phyloP scores from a whole-genome alignment of 1,284 basidiomycete species.

The Ustilago loliicola region DNA sequence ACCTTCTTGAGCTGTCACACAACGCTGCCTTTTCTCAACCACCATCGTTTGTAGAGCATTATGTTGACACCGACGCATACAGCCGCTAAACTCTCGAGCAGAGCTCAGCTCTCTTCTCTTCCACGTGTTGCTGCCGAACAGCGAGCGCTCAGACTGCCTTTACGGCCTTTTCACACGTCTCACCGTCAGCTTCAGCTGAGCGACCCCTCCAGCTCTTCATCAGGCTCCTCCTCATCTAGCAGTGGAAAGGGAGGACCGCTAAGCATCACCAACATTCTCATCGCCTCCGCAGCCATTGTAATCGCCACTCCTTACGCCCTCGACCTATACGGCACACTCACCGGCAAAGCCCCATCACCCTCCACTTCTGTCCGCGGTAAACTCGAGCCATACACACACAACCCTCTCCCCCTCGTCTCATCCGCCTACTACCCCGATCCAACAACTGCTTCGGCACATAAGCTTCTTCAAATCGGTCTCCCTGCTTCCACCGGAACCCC shows the following conservation, averaged over 20 bases:
- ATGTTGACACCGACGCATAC: neutral
- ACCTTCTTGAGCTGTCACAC: neutral
- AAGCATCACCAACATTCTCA: constrained; percentile 27
- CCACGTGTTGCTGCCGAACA: neutral
- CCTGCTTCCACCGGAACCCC: constrained; percentile 10
- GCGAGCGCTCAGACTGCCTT: neutral
- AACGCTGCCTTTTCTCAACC: neutral
- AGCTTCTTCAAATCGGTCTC: constrained; percentile 28
- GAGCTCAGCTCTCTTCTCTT: neutral
- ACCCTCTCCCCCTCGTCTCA: constrained; percentile 18
- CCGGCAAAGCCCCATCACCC: constrained; percentile 17
- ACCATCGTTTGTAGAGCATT: neutral
- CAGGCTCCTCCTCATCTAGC: constrained; percentile 7
- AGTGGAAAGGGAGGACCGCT: neutral
- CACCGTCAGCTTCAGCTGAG: constrained; percentile 2
- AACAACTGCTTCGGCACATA: constrained; percentile 23
- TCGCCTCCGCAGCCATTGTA: constrained; percentile 28
- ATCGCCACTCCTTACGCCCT: constrained; percentile 15
- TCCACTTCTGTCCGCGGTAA: constrained; percentile 27
- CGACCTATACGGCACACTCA: constrained; percentile 20
- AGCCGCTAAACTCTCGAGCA: neutral
- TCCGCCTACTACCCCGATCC: constrained; percentile 35
- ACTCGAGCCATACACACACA: constrained; percentile 34
- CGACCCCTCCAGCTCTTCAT: constrained; percentile 3
- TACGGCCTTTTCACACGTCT: constrained; percentile 18